Percentiles rank a stretch among this genome's conserved stretches.
Evolutionary conservation across 2,329 filamentous ascomycete genomes (phyloP).

Genomic region (Didymosphaeria variabile): DNA sequence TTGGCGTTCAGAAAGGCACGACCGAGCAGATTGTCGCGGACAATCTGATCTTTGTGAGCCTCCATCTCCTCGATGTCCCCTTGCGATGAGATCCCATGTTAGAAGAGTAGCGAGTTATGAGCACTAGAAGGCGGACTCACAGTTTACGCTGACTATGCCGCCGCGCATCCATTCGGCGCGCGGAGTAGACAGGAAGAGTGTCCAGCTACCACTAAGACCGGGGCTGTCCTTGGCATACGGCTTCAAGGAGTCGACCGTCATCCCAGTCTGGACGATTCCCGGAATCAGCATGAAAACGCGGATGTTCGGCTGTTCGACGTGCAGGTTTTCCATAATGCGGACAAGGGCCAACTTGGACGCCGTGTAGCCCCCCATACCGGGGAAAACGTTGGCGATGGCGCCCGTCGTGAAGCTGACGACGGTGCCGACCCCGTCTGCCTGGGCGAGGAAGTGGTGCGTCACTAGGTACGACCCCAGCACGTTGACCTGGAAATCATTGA

Average conservation of each 20-base stretch:
- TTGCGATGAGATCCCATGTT: slow-evolving; percentile 7
- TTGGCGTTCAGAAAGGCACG: slow-evolving; percentile 29
- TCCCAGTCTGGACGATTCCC: slow-evolving; percentile 29
- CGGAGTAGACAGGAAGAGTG: slow-evolving; percentile 26
- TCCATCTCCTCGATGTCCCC: slow-evolving; percentile 43
- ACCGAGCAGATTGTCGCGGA: slow-evolving; percentile 38
- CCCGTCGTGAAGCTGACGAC: slow-evolving; percentile 30
- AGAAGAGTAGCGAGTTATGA: slow-evolving; percentile 11
- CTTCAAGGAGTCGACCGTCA: slow-evolving; percentile 23
- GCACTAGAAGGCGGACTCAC: slow-evolving; percentile 22
- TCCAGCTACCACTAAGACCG: slow-evolving; percentile 20
- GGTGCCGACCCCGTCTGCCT: slow-evolving; percentile 23
- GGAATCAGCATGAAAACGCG: slow-evolving; percentile 35
- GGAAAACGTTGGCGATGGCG: slow-evolving; percentile 22
- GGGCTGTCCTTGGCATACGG: slow-evolving; percentile 31
- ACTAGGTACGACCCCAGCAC: slow-evolving; percentile 27
- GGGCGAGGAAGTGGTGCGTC: slow-evolving; percentile 21
- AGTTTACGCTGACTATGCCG: slow-evolving; percentile 34
- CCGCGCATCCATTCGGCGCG: slow-evolving; percentile 32
- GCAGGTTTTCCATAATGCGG: slow-evolving; percentile 32
- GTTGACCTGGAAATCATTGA: slow-evolving; percentile 29
- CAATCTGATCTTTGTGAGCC: slow-evolving; percentile 39
- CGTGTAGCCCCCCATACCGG: slow-evolving; percentile 32
- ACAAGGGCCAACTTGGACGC: slow-evolving; percentile 33
- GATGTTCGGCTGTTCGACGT: slow-evolving; percentile 30